Base-by-base conservation (phyloP, 176 grass and related monocot genomes). In the Rhynchospora breviuscula region DNA sequence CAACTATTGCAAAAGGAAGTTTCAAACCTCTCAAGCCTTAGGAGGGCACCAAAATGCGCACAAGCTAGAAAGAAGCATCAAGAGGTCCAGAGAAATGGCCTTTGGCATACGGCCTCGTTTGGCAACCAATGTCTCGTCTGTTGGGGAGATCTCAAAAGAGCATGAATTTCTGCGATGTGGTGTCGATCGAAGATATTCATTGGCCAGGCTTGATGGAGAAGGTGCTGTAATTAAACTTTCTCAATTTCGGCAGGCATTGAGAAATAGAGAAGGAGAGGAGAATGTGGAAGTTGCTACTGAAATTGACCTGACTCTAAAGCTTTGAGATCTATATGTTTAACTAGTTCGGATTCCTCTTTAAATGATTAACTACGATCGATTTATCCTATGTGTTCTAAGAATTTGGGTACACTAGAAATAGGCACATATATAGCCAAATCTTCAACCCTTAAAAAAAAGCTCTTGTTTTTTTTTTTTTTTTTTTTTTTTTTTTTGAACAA, bases 11-110 rank as follows among this genome's bases (percentile, higher is more conserved):
- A 81, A 89, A 63, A 85, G 86, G 69, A 93, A 93, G 88, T 99
- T 99, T 85, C 68, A 86, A 72, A 99, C 86, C 88, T 99, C 95
- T 6, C 95, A 98, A 80, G 95, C 95, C 12, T 89, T 98, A 5
- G 95, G 95, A 8, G 95, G 95, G 54, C 95, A 98, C 79, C 95
- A 98, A 89, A 98, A 98, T 64, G 95, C 95, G 21, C 95, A 98
- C 90, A 98, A 98, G 89, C 82, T 92, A 68, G 93, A 99, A 85
- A 80, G 96, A 68, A 92, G 85, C 93, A 67, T 95, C 23, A 89
- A 87, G 79, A 95, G 90, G 80, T 89, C 57, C 17, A 44, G 80
- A 82, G 80, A 82, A 67, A 67, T 44, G 40, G 31, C 78, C 0
- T 76, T 76, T 2, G 23, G 47, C 0, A 15, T 12, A 8, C 72